Conservation (phyloP, 1,139 yeast genomes). For the Geotrichum australiense region DNA sequence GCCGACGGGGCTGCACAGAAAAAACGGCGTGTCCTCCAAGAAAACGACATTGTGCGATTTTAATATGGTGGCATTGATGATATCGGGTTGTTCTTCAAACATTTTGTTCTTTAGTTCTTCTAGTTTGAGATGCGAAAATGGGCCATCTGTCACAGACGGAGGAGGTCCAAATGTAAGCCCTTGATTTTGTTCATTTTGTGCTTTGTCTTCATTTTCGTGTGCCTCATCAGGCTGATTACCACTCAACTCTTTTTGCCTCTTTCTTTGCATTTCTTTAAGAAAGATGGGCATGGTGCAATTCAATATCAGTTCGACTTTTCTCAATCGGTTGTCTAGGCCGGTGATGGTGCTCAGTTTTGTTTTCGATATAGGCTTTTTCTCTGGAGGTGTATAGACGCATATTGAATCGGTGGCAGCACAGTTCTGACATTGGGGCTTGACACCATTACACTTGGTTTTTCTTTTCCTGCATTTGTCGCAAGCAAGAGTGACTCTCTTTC, state of each 20-base stretch:
- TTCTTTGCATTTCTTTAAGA: neutral
- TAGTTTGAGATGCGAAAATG: neutral
- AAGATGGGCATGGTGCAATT: constrained; percentile 22
- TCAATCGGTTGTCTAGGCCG: constrained; percentile 21
- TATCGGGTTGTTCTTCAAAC: neutral
- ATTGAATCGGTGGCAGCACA: constrained; percentile 43
- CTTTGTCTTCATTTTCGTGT: constrained; percentile 4
- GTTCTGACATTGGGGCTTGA: constrained; percentile 54
- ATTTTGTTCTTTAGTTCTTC: neutral
- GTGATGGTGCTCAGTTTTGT: constrained; percentile 1
- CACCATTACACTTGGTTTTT: constrained; percentile 70
- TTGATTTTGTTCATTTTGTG: constrained; percentile 14
- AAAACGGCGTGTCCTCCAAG: constrained; percentile 31
- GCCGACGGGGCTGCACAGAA: constrained; percentile 38
- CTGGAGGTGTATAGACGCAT: constrained; percentile 31
- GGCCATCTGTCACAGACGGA: neutral
- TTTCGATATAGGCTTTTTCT: constrained; percentile 11
- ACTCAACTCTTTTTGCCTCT: neutral
- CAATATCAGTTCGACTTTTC: constrained; percentile 31
- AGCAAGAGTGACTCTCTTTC: constrained; percentile 35
- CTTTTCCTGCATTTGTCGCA: constrained; percentile 64
- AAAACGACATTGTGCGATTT: constrained; percentile 14
- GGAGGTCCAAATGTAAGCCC: constrained; percentile 7
- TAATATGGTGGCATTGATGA: constrained; percentile 7
- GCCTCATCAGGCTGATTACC: neutral